Conservation (phyloP, 768 basidiomycete genomes). For the Gymnopilus junonius region DNA sequence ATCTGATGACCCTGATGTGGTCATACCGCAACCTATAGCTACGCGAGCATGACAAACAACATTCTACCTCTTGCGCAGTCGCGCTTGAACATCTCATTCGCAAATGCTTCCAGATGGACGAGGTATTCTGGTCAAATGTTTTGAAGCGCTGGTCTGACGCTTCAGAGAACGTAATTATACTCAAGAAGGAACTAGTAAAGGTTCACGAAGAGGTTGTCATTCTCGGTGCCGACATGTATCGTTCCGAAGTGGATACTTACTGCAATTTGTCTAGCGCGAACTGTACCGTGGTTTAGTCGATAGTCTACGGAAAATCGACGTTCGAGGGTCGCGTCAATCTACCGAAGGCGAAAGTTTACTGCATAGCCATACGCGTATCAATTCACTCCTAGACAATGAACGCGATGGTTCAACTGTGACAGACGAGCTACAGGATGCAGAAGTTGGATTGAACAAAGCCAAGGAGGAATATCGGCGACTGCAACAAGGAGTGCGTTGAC, state of each 20-base stretch:
- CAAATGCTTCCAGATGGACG: constrained; percentile 32
- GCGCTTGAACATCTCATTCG: background rate
- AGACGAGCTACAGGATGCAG: constrained; percentile 31
- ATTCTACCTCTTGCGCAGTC: background rate
- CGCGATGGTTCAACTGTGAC: constrained; percentile 11
- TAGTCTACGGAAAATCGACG: constrained; percentile 14
- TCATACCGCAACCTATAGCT: background rate
- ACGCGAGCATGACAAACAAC: background rate
- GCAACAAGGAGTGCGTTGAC: constrained; percentile 30
- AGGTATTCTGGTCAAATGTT: constrained; percentile 38
- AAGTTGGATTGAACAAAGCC: constrained; percentile 33
- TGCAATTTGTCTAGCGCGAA: constrained; percentile 11
- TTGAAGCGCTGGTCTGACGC: constrained; percentile 44
- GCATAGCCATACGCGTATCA: background rate
- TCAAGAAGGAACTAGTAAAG: constrained; percentile 37
- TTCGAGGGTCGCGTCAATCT: constrained; percentile 1
- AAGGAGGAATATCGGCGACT: constrained; percentile 32
- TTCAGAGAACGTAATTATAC: constrained; percentile 33
- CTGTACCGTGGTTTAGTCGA: constrained; percentile 19
- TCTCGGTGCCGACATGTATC: background rate
- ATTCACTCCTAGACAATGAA: constrained; percentile 5
- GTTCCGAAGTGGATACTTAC: background rate
- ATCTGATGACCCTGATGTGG: constrained; percentile 1
- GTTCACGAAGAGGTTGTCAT: constrained; percentile 33
- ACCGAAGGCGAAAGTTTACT: background rate